phyloP scores from a whole-genome alignment of 495 filamentous ascomycete genomes.

The Penicillium pulvis region DNA sequence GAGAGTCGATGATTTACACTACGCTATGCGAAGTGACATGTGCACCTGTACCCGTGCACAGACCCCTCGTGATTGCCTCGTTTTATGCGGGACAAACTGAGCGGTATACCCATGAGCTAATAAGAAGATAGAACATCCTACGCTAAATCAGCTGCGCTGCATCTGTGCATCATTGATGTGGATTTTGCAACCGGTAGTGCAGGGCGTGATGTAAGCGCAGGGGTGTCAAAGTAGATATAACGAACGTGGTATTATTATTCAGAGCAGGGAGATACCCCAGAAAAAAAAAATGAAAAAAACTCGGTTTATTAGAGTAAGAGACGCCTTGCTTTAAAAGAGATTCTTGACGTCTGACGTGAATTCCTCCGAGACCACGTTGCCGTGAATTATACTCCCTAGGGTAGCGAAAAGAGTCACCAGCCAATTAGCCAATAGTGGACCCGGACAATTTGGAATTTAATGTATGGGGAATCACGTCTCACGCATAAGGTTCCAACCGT shows the following conservation, averaged over 20 bases:
- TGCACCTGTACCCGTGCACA: too few relatives aligned
- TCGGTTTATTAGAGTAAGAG: neutral
- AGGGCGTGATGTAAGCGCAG: neutral
- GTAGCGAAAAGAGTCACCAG: too few relatives aligned
- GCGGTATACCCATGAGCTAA: too few relatives aligned
- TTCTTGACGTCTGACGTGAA: neutral
- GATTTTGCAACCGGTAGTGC: neutral
- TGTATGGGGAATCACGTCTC: conserved; percentile 14
- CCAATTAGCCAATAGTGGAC: conserved; percentile 21
- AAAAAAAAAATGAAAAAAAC: neutral
- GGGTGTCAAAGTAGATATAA: neutral
- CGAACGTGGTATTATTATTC: neutral
- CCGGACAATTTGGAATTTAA: conserved; percentile 24
- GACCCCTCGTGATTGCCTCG: too few relatives aligned
- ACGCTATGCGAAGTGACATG: too few relatives aligned
- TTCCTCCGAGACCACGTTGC: conserved; percentile 3
- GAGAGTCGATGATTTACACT: too few relatives aligned
- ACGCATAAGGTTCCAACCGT: neutral
- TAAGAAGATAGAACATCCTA: too few relatives aligned
- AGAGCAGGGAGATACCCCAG: neutral
- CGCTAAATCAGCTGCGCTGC: neutral
- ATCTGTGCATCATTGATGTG: neutral
- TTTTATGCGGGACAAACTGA: too few relatives aligned
- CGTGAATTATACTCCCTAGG: neutral
- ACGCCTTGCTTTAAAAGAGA: too few relatives aligned